Conservation (phyloP, 129 eudicot genomes). For the Helianthus annuus region HanXRQr2.0-SUNRISE NC_035440.2:5822251-5822750, state of each 20-base stretch:
- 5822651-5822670: conserved; percentile 23
- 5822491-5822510: too few relatives aligned
- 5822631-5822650: conserved; percentile 35
- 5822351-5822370: too few relatives aligned
- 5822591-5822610: conserved; percentile 36
- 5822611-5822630: conserved; percentile 33
- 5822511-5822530: too few relatives aligned
- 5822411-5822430: background rate
- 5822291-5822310: too few relatives aligned
- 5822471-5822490: too few relatives aligned
- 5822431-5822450: too few relatives aligned
- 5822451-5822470: too few relatives aligned
- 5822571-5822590: conserved; percentile 17
- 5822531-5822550: too few relatives aligned
- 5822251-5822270: too few relatives aligned
- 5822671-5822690: conserved; percentile 16
- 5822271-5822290: too few relatives aligned
- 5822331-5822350: too few relatives aligned
- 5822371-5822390: background rate
- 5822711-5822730: conserved; percentile 52
- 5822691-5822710: conserved; percentile 16
- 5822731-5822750: conserved; percentile 26
- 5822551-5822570: conserved; percentile 1
- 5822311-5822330: background rate
- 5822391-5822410: background rate